phyloP scores from a whole-genome alignment of 2,329 filamentous ascomycete species.

The Fusarium sp. region DNA sequence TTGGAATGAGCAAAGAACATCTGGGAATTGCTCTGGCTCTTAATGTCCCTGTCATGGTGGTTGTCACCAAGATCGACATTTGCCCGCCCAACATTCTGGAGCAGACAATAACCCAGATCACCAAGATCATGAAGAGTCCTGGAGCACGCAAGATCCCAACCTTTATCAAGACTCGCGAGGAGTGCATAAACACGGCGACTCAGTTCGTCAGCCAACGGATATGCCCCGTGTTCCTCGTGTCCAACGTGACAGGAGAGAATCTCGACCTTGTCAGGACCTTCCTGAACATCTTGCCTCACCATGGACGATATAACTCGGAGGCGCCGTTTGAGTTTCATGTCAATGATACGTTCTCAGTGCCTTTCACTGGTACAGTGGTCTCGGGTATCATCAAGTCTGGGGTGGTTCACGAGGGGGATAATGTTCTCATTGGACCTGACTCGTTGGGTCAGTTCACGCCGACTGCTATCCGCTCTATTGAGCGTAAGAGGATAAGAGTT shows the following conservation, averaged over 20 bases:
- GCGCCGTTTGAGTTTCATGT: conserved; percentile 94
- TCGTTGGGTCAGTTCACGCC: conserved; percentile 88
- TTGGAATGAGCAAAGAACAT: conserved; percentile 99
- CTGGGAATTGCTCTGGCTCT: conserved; percentile 92
- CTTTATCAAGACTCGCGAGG: conserved; percentile 90
- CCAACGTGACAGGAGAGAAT: conserved; percentile 94
- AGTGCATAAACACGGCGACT: conserved; percentile 93
- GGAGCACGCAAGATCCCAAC: conserved; percentile 95
- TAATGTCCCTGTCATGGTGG: conserved; percentile 97
- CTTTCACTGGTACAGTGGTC: conserved; percentile 95
- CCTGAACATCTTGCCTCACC: conserved; percentile 93
- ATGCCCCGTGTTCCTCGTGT: conserved; percentile 97
- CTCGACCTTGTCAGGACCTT: conserved; percentile 92
- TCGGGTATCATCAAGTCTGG: conserved; percentile 92
- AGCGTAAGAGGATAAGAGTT: conserved; percentile 91
- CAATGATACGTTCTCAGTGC: conserved; percentile 98
- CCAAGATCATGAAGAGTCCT: conserved; percentile 91
- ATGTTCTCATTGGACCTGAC: conserved; percentile 89
- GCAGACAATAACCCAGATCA: conserved; percentile 92
- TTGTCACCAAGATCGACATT: conserved; percentile 98
- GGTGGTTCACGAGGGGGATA: conserved; percentile 90
- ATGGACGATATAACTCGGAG: conserved; percentile 89
- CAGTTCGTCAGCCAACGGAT: conserved; percentile 97
- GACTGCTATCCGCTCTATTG: conserved; percentile 91
- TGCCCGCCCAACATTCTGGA: conserved; percentile 95